Conservation (phyloP, 768 basidiomycete species). For the Fomitopsis pulvina region DNA sequence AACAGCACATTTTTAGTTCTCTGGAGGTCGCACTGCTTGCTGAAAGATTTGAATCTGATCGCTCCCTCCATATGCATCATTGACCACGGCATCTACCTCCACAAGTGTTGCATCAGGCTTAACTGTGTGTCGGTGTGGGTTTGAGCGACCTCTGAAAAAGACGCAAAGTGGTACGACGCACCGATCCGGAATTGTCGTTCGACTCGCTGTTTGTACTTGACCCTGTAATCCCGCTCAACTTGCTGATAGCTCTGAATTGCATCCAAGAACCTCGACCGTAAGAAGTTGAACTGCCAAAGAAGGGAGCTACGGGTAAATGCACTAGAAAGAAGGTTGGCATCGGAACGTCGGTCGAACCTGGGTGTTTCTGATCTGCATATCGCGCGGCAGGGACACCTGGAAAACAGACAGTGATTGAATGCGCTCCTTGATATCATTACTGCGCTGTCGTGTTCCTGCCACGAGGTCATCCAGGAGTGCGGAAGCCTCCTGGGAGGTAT, state of each 20-base stretch:
- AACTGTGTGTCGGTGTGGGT: conserved; percentile 36
- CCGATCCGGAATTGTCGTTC: conserved; percentile 87
- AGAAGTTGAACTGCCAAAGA: neutral
- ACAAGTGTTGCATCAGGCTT: conserved; percentile 91
- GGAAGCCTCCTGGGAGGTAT: conserved; percentile 49
- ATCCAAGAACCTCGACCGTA: conserved; percentile 58
- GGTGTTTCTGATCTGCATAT: conserved; percentile 69
- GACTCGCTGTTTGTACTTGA: conserved; percentile 74
- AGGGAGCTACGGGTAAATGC: neutral
- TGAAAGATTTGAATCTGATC: conserved; percentile 87
- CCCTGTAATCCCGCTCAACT: conserved; percentile 74
- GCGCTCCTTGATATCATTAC: conserved; percentile 59
- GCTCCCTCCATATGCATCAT: conserved; percentile 64
- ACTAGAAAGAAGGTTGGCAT: no score
- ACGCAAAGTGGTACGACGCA: conserved; percentile 24
- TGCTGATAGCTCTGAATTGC: conserved; percentile 80
- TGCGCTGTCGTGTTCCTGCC: conserved; percentile 64
- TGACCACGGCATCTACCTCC: conserved; percentile 78
- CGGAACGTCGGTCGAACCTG: conserved; percentile 41
- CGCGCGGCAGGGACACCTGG: conserved; percentile 52
- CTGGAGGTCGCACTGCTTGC: conserved; percentile 53
- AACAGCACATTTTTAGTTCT: neutral
- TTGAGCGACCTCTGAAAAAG: no score
- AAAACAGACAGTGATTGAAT: conserved; percentile 67
- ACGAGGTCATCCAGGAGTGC: conserved; percentile 64